These are phyloP conservation scores for Fusarium ramigenum DNA, from an alignment of 2,329 filamentous ascomycete genomes.

Conservation along the genomic window DNA sequence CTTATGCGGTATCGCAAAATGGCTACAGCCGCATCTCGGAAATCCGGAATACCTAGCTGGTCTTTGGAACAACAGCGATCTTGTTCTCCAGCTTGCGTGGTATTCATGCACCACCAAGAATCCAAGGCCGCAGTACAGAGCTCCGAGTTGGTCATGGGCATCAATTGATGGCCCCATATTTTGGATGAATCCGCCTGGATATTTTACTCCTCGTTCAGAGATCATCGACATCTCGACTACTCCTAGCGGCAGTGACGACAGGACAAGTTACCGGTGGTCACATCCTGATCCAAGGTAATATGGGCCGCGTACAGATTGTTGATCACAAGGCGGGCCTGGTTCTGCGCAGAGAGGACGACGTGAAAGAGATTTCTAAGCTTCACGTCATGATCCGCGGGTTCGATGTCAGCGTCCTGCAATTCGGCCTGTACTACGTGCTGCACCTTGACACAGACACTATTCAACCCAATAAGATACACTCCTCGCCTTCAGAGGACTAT, in stretches of 20 bases:
- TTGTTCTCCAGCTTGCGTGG: neutral
- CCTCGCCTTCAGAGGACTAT: no score
- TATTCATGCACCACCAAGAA: neutral
- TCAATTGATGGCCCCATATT: neutral
- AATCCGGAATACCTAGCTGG: neutral
- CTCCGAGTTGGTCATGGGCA: neutral
- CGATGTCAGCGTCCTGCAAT: neutral
- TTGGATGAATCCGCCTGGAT: rapidly evolving
- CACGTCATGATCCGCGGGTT: neutral
- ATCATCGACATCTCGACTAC: neutral
- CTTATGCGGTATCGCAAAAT: neutral
- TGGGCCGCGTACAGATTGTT: neutral
- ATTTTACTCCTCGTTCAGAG: neutral
- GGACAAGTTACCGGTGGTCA: neutral
- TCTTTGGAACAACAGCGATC: neutral
- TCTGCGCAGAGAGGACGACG: neutral
- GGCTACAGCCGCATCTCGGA: neutral
- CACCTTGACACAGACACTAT: neutral
- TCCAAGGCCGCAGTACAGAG: neutral
- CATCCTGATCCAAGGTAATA: neutral
- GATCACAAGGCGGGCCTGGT: rapidly evolving
- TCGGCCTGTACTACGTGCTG: neutral
- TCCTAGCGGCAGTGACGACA: neutral
- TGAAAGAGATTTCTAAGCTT: neutral
- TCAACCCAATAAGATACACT: neutral